Conservation (phyloP, 225 moss, liverwort and hornwort species). For the Marchantia paleacea region DNA sequence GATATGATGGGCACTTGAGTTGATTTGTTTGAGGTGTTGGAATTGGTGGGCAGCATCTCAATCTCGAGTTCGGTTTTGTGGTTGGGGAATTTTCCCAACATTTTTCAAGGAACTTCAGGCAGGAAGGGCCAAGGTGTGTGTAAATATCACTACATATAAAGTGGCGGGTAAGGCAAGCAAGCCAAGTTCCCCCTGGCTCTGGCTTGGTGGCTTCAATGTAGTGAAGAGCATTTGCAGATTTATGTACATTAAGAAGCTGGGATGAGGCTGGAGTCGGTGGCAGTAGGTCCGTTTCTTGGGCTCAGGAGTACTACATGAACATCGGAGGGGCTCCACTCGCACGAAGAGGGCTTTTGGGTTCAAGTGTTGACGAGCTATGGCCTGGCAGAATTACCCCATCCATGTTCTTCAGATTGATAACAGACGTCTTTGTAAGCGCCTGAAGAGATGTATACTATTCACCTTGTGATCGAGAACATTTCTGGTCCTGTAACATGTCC, state of each 20-base stretch:
- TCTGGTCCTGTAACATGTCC: constrained; percentile 5
- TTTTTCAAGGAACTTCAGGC: background rate
- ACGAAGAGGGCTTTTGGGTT: background rate
- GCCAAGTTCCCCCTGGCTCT: background rate
- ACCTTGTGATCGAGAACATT: constrained; percentile 13
- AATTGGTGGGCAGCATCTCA: background rate
- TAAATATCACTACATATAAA: background rate
- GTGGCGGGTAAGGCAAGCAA: background rate
- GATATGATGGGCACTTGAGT: background rate
- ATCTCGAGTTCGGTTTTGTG: background rate
- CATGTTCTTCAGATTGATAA: constrained; percentile 27
- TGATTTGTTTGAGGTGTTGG: background rate
- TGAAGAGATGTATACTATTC: background rate
- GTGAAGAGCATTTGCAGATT: background rate
- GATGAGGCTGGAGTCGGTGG: constrained; percentile 9
- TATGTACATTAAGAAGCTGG: constrained; percentile 6
- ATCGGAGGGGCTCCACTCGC: constrained; percentile 8
- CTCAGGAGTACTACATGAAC: constrained; percentile 12
- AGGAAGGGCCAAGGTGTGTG: background rate
- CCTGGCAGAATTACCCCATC: constrained; percentile 23
- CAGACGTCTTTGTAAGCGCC: constrained; percentile 25
- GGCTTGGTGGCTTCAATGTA: background rate
- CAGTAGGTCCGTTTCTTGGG: constrained; percentile 4
- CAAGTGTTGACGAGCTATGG: constrained; percentile 19
- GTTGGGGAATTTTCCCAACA: background rate